A percentile compares a stretch with the other conserved stretches of the same genome.
phyloP scores from a whole-genome alignment of 257 asterid species.

The Cordia subcordata region DNA sequence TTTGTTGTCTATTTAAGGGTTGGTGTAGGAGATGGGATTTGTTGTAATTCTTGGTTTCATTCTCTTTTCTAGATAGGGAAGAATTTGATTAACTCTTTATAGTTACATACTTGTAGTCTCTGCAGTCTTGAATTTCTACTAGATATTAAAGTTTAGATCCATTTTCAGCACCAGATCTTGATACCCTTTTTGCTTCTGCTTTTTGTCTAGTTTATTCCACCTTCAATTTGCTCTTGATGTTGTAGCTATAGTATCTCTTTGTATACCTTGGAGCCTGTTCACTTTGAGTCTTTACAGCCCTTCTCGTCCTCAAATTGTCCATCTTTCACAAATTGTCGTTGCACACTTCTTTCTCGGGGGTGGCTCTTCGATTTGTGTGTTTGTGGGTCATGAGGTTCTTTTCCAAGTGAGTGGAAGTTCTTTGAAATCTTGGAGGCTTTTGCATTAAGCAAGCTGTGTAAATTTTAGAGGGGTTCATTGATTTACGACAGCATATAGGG shows the following conservation, averaged over 20 bases:
- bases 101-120: background rate
- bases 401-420: conserved; percentile 44
- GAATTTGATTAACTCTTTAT: background rate
- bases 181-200: conserved; percentile 10
- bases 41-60: conserved; percentile 25
- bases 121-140: too few species aligned
- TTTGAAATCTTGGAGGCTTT: conserved; percentile 60
- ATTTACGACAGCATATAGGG: conserved; percentile 6
- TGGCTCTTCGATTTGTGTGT: conserved; percentile 1
- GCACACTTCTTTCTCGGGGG: conserved; percentile 8
- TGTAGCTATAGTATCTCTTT: conserved; percentile 16
- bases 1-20: conserved; percentile 35
- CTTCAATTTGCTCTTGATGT: conserved; percentile 11
- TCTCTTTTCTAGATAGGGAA: conserved; percentile 9
- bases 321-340: conserved; percentile 11
- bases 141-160: conserved; percentile 25
- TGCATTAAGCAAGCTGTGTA: conserved; percentile 39
- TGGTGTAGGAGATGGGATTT: conserved; percentile 39
- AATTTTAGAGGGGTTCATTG: conserved; percentile 29
- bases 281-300: conserved; percentile 21
- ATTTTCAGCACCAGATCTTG: conserved; percentile 31
- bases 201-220: conserved; percentile 11
- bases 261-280: conserved; percentile 18
- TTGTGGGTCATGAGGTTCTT: conserved; percentile 22
- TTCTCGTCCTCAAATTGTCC: conserved; percentile 10